Evolutionary conservation across 2,329 filamentous ascomycete species (phyloP), one percentile per base, ranked within the genome.

Genomic region (Coniella lustricola): DNA sequence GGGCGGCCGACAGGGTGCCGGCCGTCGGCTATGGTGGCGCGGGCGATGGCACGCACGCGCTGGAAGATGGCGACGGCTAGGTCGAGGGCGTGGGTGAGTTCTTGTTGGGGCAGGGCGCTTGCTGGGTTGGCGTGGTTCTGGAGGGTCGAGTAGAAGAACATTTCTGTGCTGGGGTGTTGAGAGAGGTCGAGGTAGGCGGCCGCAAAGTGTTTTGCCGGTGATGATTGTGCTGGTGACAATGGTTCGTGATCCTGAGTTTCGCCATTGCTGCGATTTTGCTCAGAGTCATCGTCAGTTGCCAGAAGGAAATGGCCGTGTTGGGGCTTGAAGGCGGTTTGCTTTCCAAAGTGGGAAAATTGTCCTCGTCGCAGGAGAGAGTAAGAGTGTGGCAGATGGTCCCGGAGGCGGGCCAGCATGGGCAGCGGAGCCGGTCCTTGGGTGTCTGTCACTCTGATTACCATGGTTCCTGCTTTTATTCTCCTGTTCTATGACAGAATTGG

Each of bases 151-250:
- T 82, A 86, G 1, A 86, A 57, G 75, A 78, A 85, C 25, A 80
- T 66, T 53, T 85, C 76, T 0, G 84, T 86, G 59, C 85, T 82
- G 0, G 78, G 79, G 0, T 73, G 71, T 46, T 70, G 71, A 3
- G 74, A 74, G 17, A 82, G 69, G 61, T 87, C 83, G 5, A 84
- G 59, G 58, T 81, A 85, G 0, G 76, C 78, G 1, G 75, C 76
- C 1, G 74, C 72, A 58, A 85, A 81, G 12, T 61, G 51, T 2
- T 22, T 7, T 40, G 21, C 20, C 16, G 37, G 10, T 20, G 37
- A 16, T 31, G 18, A n/a, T 25, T 31, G 38, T 21, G n/a, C 22
- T 8, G n/a, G n/a, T n/a, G n/a, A n/a, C n/a, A n/a, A n/a, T n/a
- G n/a, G n/a, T n/a, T n/a, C n/a, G n/a, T n/a, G n/a, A n/a, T n/a